Percentiles rank a stretch among this genome's conserved stretches.
These are phyloP conservation scores for Falciphora oryzae DNA, from an alignment of 2,329 filamentous ascomycete species.

Conservation along the genomic window DNA sequence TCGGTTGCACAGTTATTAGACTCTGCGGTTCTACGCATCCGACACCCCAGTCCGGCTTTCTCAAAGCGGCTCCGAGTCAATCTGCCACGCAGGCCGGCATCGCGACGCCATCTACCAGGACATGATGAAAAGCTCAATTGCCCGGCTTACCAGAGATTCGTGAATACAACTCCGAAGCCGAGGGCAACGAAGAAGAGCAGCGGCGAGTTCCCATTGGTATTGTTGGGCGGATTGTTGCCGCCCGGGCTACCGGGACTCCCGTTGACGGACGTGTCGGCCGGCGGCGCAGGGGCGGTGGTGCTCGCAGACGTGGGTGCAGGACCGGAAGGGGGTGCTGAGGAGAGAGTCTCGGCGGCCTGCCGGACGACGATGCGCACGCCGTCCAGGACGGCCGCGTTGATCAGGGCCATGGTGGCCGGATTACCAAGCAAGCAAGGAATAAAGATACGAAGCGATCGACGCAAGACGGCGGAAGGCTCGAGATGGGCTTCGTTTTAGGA, in stretches of 20 bases:
- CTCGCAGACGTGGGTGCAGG: slow-evolving; percentile 9
- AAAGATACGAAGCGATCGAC: not conserved
- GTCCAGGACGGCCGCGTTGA: slow-evolving; percentile 19
- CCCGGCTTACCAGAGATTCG: slow-evolving; percentile 84
- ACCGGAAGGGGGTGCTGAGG: slow-evolving; percentile 5
- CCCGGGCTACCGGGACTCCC: slow-evolving; percentile 6
- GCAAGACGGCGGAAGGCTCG: slow-evolving; percentile 1
- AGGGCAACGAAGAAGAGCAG: slow-evolving; percentile 51
- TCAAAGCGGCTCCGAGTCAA: no score
- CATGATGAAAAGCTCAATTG: not conserved
- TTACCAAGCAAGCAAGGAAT: not conserved
- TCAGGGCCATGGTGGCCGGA: slow-evolving; percentile 19
- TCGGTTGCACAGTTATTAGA: slow-evolving; percentile 4
- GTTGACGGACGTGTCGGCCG: slow-evolving; percentile 12
- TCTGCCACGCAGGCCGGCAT: no score
- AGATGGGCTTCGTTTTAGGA: slow-evolving; percentile 3
- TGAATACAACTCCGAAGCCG: slow-evolving; percentile 97
- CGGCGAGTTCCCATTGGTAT: slow-evolving; percentile 31
- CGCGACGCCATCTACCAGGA: no score
- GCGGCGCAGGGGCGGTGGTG: slow-evolving; percentile 11
- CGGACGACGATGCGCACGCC: slow-evolving; percentile 22
- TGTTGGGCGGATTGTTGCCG: slow-evolving; percentile 7
- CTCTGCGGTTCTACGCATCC: not conserved
- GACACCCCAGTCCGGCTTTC: not conserved
- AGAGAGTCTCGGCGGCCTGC: slow-evolving; percentile 17